Evolutionary conservation across 768 basidiomycete species (phyloP).

Genomic region (Lenzites betulinus): DNA sequence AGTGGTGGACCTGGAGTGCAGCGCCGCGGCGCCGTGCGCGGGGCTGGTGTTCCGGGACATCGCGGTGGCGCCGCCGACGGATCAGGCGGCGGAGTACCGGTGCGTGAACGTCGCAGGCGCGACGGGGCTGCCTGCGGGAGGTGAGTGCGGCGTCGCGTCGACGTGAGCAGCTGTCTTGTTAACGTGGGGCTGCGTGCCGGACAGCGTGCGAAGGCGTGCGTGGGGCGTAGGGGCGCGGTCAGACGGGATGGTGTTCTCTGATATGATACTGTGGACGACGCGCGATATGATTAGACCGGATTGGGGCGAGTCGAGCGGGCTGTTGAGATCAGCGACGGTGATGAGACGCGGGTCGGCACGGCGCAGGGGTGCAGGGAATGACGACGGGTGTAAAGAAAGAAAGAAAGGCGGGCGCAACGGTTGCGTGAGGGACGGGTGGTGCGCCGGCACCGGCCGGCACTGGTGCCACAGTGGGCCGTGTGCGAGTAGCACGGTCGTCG

Average conservation of each 20-base stretch:
- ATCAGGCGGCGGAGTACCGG: constrained; percentile 39
- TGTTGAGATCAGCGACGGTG: background rate
- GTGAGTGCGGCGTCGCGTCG: background rate
- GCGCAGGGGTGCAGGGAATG: background rate
- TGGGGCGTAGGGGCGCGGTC: no score
- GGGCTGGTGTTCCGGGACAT: constrained; percentile 42
- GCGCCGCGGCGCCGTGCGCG: constrained; percentile 47
- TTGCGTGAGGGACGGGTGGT: background rate
- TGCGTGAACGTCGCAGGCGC: constrained; percentile 50
- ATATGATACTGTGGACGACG: no score
- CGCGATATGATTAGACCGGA: no score
- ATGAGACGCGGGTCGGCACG: background rate
- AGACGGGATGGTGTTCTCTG: no score
- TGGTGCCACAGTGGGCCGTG: background rate
- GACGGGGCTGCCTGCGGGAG: constrained; percentile 24
- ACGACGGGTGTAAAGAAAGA: background rate
- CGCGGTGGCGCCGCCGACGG: constrained; percentile 39
- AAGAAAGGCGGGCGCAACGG: background rate
- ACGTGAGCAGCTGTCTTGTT: background rate
- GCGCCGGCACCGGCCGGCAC: background rate
- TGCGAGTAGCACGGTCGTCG: background rate
- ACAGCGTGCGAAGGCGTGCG: background rate
- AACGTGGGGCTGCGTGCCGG: background rate
- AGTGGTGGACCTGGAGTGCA: constrained; percentile 57
- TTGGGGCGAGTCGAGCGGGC: background rate